Percentiles rank a stretch among this genome's conserved stretches.
phyloP scores from a whole-genome alignment of 2,329 filamentous ascomycete species.

The Trichoderma harzianum region DNA sequence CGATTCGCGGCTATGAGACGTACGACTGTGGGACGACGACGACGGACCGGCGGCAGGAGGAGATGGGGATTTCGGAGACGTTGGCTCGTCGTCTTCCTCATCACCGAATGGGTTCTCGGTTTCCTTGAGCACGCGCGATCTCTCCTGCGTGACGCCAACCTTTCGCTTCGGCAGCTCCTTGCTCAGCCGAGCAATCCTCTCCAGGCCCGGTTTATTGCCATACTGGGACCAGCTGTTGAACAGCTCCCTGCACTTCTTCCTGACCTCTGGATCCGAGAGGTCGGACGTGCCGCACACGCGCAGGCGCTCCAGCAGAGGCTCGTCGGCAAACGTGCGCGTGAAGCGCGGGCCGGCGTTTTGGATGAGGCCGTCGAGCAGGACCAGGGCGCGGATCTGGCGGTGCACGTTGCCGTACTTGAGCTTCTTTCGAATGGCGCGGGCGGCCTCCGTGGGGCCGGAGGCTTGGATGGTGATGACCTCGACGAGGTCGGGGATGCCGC shows the following conservation, averaged over 20 bases:
- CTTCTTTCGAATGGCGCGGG: conserved; percentile 92
- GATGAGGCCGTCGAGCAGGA: conserved; percentile 87
- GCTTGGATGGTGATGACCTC: conserved; percentile 89
- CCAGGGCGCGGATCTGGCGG: conserved; percentile 82
- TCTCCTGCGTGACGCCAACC: conserved; percentile 69
- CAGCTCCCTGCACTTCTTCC: conserved; percentile 79
- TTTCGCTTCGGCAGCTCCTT: conserved; percentile 64
- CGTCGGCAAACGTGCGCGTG: conserved; percentile 82
- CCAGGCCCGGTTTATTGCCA: conserved; percentile 74
- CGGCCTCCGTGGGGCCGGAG: conserved; percentile 82
- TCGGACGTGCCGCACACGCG: conserved; percentile 83
- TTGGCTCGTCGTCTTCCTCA: conserved; percentile 57
- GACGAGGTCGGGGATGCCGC: conserved; percentile 88
- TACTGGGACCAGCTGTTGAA: conserved; percentile 90
- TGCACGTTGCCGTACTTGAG: conserved; percentile 97
- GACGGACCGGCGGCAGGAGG: conserved; percentile 24
- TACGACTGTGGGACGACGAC: conserved; percentile 18
- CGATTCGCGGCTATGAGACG: conserved; percentile 23
- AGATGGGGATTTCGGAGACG: conserved; percentile 29
- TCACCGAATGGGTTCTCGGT: conserved; percentile 70
- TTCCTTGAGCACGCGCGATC: conserved; percentile 79
- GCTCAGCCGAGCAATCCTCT: conserved; percentile 75
- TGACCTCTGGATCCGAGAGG: conserved; percentile 81
- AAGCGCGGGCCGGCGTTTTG: conserved; percentile 90
- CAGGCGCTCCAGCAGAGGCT: conserved; percentile 85